A percentile compares a stretch with the other conserved stretches of the same genome.
Evolutionary conservation across 2,329 filamentous ascomycete genomes (phyloP).

Genomic region (Microascus cirrosus): DNA sequence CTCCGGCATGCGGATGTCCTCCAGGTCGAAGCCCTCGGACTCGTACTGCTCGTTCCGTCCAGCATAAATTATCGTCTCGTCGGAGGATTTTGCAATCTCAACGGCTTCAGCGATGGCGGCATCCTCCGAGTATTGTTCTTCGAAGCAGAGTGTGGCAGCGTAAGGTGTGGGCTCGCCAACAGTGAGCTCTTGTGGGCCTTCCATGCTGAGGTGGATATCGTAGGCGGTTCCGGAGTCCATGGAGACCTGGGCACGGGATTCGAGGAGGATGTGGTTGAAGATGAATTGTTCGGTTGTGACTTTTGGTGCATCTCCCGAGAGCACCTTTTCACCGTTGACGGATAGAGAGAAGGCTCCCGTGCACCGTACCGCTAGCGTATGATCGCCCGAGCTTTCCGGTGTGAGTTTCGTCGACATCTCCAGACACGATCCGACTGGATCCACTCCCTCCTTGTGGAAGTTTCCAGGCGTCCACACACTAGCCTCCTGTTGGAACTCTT

Average conservation of each 20-base stretch:
- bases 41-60: conserved; percentile 9
- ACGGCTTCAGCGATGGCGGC: background rate
- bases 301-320: conserved; percentile 7
- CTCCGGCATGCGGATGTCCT: conserved; percentile 6
- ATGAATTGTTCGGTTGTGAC: conserved; percentile 8
- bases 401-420: background rate
- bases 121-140: background rate
- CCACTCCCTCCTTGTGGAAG: background rate
- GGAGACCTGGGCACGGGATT: conserved; percentile 6
- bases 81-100: background rate
- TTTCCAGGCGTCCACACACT: background rate
- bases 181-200: too few species aligned
- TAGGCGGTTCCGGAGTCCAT: background rate
- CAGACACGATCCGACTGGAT: background rate
- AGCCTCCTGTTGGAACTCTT: background rate
- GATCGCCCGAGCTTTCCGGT: background rate
- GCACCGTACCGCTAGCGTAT: background rate
- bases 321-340: conserved; percentile 7
- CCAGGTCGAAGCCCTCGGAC: conserved; percentile 8
- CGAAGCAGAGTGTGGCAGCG: background rate
- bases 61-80: conserved; percentile 3
- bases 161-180: background rate
- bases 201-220: too few species aligned
- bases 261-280: conserved; percentile 11
- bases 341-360: conserved; percentile 3